Conservation (phyloP, 441 rosid genomes). For the Raphanus hybrid region DNA sequence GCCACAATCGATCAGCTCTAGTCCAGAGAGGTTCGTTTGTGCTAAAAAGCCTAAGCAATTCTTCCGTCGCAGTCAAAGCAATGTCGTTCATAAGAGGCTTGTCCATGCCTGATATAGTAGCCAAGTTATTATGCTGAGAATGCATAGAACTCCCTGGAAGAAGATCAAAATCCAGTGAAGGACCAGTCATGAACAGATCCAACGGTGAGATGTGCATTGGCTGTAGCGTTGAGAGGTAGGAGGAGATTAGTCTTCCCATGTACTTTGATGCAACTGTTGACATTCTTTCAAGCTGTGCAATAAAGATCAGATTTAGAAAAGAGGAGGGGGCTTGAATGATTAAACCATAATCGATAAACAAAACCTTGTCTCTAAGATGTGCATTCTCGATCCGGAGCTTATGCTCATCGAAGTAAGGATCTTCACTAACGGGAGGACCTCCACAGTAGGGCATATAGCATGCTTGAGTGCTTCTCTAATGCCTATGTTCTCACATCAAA, state of each 20-base stretch:
- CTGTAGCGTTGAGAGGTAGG: slow-evolving; percentile 64
- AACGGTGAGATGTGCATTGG: slow-evolving; percentile 52
- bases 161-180: slow-evolving; percentile 84
- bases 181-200: slow-evolving; percentile 70
- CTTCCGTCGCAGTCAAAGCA: too few species aligned
- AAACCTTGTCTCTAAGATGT: slow-evolving; percentile 88
- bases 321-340: too few species aligned
- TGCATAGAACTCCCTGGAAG: slow-evolving; percentile 77
- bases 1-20: too few species aligned
- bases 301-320: not conserved
- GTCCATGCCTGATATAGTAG: too few species aligned
- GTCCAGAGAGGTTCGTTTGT: too few species aligned
- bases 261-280: slow-evolving; percentile 91
- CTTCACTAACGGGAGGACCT: slow-evolving; percentile 76
- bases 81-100: slow-evolving; percentile 66
- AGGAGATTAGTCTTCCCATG: slow-evolving; percentile 83
- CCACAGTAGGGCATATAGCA: slow-evolving; percentile 90
- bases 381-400: slow-evolving; percentile 81
- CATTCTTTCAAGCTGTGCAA: slow-evolving; percentile 79
- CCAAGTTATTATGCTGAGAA: slow-evolving; percentile 11
- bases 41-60: too few species aligned
- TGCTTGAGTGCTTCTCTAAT: slow-evolving; percentile 89
- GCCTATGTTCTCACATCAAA: slow-evolving; percentile 89
- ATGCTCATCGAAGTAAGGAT: slow-evolving; percentile 81
- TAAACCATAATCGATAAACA: not conserved